phyloP scores from a whole-genome alignment of 495 filamentous ascomycete genomes.

The Lasiosphaeria miniovina region DNA sequence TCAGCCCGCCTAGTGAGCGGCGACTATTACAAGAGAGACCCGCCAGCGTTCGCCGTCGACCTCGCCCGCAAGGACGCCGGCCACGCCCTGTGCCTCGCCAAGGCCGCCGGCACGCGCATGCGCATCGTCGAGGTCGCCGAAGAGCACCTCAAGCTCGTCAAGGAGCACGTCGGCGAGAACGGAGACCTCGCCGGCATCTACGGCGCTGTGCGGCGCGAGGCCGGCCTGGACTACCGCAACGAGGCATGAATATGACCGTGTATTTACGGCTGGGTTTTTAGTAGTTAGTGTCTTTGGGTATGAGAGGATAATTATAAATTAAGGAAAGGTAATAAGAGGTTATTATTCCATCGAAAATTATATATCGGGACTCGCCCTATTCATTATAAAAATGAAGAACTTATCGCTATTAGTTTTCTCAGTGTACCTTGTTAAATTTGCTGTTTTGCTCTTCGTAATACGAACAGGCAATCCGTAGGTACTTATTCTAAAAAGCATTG shows the following conservation, averaged over 20 bases:
- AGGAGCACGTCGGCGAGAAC: slow-evolving; percentile 67
- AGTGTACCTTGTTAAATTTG: too few species aligned
- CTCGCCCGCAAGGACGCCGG: slow-evolving; percentile 80
- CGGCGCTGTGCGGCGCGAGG: slow-evolving; percentile 67
- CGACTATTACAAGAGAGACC: slow-evolving; percentile 59
- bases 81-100: slow-evolving; percentile 68
- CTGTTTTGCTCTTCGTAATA: too few species aligned
- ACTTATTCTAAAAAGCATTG: too few species aligned
- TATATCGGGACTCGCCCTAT: too few species aligned
- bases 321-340: neutral
- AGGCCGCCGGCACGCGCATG: slow-evolving; percentile 59
- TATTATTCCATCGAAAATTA: too few species aligned
- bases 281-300: neutral
- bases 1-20: slow-evolving; percentile 68
- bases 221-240: slow-evolving; percentile 69
- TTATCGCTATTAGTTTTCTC: too few species aligned
- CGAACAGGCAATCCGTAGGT: too few species aligned
- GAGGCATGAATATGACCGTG: slow-evolving; percentile 15
- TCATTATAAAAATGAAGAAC: too few species aligned
- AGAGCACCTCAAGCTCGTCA: slow-evolving; percentile 60
- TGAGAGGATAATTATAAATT: neutral
- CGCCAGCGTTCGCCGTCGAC: slow-evolving; percentile 85
- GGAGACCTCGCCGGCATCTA: slow-evolving; percentile 87
- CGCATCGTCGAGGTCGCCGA: slow-evolving; percentile 65
- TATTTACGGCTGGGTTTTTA: neutral